Base-by-base conservation (phyloP, 768 basidiomycete genomes). In the Lactarius sanguifluus region DNA sequence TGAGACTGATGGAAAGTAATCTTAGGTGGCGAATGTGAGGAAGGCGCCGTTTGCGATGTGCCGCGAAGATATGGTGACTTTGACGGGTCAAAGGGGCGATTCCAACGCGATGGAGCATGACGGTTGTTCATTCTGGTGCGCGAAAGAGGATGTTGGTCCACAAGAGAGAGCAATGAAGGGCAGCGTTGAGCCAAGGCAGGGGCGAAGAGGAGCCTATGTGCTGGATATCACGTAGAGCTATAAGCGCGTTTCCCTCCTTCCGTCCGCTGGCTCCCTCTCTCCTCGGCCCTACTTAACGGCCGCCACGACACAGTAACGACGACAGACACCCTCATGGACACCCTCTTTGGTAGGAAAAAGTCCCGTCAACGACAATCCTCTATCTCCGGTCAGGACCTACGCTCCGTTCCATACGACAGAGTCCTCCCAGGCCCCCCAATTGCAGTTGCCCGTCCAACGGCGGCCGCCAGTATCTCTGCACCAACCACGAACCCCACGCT, bases 401-500 rank as follows among this genome's bases (percentile, higher is more conserved):
- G 81, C 61, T 88, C 89, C 13, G 81, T 91, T 57, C 90, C 90
- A 25, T 91, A 91, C 74, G 88, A 91, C 79, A 85, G 81, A 74
- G 80, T 89, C 41, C 80, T 80, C 25, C 77, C 83, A n/a, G 78
- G 83, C 61, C 83, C 88, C 57, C 89, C 90, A 30, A 71, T 87
- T 45, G 76, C 88, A 45, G 84, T 85, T 58, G 79, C 76, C 28
- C 80, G 70, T 45, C 18, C 59, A 34, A 4, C 54, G 13, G 61
- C 58, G 65, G 71, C 71, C 20, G 68, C 77, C 25, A 75, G 70
- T 58, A 93, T 94, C 69, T 92, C 90, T 36, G 92, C 91, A 5
- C 91, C 91, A 9, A 88, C 89, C 72, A 92, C 91, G 30, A 94
- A 94, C 72, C 91, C 91, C 7, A 85, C 86, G 15, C 84, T 93